Base-by-base conservation (phyloP, 148 eudicot species). In the Spergularia marina region DNA sequence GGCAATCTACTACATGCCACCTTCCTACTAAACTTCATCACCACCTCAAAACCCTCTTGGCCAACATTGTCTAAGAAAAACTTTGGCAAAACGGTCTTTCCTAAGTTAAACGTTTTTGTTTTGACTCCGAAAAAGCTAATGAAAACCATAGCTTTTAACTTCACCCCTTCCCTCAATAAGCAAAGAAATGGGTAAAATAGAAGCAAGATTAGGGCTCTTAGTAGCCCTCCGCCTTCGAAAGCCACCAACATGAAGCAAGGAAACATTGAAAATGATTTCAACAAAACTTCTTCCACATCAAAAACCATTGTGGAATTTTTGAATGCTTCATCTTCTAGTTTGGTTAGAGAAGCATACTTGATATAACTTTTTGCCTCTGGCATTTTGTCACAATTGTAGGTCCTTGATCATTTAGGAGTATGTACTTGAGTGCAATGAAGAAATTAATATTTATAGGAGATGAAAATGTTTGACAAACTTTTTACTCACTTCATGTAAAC, bases 171-270 rank as follows among this genome's bases (percentile, higher is more conserved):
- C 9, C 74, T 64, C 8, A 81, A 6, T 17, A 82, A 7, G 59
- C 73, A 57, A 7, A 81, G 23, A 11, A 82, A 21, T 9, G 87
- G 87, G 74, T 81, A 84, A 4, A 58, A n/a, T 23, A 76, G 21
- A 12, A 84, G 77, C 65, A 84, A 75, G 18, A 82, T 21, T 53
- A 82, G 72, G 30, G 87, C 80, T 66, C 87, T 67, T n/a, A 82
- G 4, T 9, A 76, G 40, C 21, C 78, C 72, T 30, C 84, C 84
- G 0, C 78, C 84, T 70, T 84, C 86, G 17, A 84, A 81, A 4
- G 81, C 81, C 4, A 83, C 83, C 53, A 80, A 63, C 86, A 83
- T 83, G 79, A 83, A 83, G 74, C 77, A 84, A 52, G 84, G 80
- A 64, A 81, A 84, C 55, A 77, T 49, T 16, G 81, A 71, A 36